Evolutionary conservation across 2,329 filamentous ascomycete species (phyloP), one percentile per base, ranked within the genome.

Genomic region (Blumeria hordei): DNA sequence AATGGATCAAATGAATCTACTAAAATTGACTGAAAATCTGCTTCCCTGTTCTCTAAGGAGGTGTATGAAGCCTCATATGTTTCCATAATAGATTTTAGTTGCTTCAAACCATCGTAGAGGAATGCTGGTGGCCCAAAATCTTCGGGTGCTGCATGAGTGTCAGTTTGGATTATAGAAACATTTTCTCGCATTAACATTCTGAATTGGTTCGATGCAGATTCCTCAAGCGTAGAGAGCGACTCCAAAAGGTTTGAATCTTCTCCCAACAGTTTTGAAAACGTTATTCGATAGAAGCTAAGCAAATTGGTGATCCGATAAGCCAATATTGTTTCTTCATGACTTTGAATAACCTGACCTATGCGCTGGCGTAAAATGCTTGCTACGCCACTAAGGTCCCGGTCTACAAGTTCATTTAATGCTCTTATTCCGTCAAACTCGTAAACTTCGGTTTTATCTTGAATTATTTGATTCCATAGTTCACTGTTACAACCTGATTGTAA

Each of bases 241-340:
- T 83, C 80, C 0, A 88, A 72, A 8, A 95, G 71, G 8, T 75
- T 72, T 0, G 86, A 85, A 10, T 80, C 73, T 1, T 73, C 62
- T 1, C 85, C 83, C 0, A 96, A 72, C 0, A 96, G 72, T 61
- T 83, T 90, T 14, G 78, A 71, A 65, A 96, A 95, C 0, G 88
- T 95, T 58, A 78, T 74, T 34, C 78, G 80, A 69, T 98, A 98
- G 68, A 98, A 98, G 43, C 78, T 80, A 44, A 96, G 74, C 1
- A 98, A 72, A 62, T 94, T 95, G 10, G 86, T 81, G 43, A 96
- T 79, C 65, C 88, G 92, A 70, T 94, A 98, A 36, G 87, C 82
- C 52, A 88, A 71, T 18, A 93, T 85, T 0, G 83, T 83, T 57
- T 96, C 88, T 61, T 95, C 88, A 65, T 94, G 90, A 58, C 84